Percentiles rank a stretch among this genome's conserved stretches.
Evolutionary conservation across 2,329 filamentous ascomycete genomes (phyloP).

Genomic region (Penicillium corylophilum): DNA sequence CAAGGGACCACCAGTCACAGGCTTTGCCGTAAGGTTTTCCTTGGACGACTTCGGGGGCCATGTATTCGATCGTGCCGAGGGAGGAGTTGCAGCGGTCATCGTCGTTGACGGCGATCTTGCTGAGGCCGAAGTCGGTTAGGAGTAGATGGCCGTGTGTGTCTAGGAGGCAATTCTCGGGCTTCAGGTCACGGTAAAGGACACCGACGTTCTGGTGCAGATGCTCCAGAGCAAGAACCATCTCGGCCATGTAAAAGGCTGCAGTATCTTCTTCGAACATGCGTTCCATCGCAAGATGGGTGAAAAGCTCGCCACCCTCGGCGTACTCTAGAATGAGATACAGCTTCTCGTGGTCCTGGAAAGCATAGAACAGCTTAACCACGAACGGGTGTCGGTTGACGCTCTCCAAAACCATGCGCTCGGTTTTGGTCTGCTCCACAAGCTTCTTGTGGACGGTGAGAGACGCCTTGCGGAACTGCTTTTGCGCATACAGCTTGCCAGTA

Average conservation of each 20-base stretch:
- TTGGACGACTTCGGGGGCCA: constrained; percentile 92
- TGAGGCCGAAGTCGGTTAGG: constrained; percentile 93
- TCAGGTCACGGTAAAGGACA: constrained; percentile 94
- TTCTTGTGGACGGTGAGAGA: constrained; percentile 94
- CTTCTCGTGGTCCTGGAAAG: constrained; percentile 97
- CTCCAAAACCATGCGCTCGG: constrained; percentile 90
- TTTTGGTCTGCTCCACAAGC: constrained; percentile 95
- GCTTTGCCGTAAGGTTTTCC: constrained; percentile 88
- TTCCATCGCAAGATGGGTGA: constrained; percentile 89
- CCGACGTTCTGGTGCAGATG: constrained; percentile 90
- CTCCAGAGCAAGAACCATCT: constrained; percentile 91
- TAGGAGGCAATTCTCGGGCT: constrained; percentile 95
- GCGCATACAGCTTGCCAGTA: constrained; percentile 88
- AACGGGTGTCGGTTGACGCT: constrained; percentile 96
- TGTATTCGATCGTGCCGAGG: constrained; percentile 95
- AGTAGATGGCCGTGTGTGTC: constrained; percentile 89
- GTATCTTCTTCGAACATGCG: constrained; percentile 91
- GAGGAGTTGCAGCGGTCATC: constrained; percentile 78
- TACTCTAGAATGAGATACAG: constrained; percentile 97
- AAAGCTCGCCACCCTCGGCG: constrained; percentile 93
- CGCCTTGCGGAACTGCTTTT: constrained; percentile 98
- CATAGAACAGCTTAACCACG: constrained; percentile 96
- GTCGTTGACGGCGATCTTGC: constrained; percentile 81
- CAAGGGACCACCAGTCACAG: constrained; percentile 98
- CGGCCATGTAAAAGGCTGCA: constrained; percentile 96